Evolutionary conservation across 139 green algal genomes (phyloP), one percentile per base, ranked within the genome.

Genomic region (Micromonas pusilla): DNA sequence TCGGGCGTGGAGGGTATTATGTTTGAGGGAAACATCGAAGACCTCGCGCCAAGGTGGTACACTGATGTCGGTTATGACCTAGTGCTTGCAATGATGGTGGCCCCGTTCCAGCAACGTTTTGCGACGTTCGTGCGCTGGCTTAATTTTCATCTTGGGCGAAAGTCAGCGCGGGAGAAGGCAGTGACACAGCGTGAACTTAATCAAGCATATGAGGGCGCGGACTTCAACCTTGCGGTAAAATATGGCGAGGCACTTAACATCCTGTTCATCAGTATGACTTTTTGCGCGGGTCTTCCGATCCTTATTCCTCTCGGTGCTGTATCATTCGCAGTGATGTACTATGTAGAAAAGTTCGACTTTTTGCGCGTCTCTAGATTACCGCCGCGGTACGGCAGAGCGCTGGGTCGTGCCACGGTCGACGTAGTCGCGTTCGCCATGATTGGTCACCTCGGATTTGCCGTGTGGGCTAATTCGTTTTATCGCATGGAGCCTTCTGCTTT

Each of bases 241-340:
- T 90, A 87, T 66, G 80, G 77, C 0, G 81, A 87, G 79, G 80
- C 85, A 57, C 72, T 91, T 36, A 85, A 86, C 70, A 70, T 85
- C 13, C 75, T 90, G 1, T 91, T 87, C 54, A 81, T 89, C 3
- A 65, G 72, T 2, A 70, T 89, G 72, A 70, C 85, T 9, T 87
- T 87, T 60, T 82, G 65, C 0, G 32, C 57, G 1, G 84, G 77
- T 20, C 81, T 91, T 62, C 87, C 87, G 2, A 19, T 90, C 19
- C 33, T 86, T 66, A 85, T 86, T 76, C 54, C 81, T 6, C 33
- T 80, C 1, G 79, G 71, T 3, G 79, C 84, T 2, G 30, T 88
- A 20, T 84, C 81, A 16, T 57, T 23, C 45, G 16, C 16, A 16
- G 45, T 57, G 45, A 9, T 9, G 9, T 57, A 57, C 45, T 9